A percentile compares a stretch with the other conserved stretches of the same genome.
These are phyloP conservation scores for Cochlearia excelsa DNA, from an alignment of 345 rosid genomes.

Conservation along the genomic window DNA sequence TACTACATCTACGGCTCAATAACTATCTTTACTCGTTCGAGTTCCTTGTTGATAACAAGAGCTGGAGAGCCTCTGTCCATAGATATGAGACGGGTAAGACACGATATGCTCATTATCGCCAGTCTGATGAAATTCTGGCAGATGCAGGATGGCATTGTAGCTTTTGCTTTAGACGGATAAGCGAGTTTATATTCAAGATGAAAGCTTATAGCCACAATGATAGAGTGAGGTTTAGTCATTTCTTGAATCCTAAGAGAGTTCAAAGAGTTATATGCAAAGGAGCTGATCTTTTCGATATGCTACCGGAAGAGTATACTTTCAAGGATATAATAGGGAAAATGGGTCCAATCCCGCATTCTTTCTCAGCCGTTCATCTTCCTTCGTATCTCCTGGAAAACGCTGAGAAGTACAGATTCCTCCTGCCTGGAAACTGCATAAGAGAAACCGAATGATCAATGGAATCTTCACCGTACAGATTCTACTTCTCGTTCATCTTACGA, in stretches of 20 bases:
- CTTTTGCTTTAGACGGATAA: constrained; percentile 52
- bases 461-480: constrained; percentile 22
- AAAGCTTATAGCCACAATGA: constrained; percentile 62
- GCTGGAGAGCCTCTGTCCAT: constrained; percentile 82
- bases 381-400: constrained; percentile 51
- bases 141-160: constrained; percentile 39
- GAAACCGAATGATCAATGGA: constrained; percentile 14
- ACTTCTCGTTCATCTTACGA: constrained; percentile 14
- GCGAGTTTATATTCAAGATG: constrained; percentile 62
- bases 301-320: constrained; percentile 64
- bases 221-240: constrained; percentile 57
- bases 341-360: constrained; percentile 65
- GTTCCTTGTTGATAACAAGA: constrained; percentile 56
- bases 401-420: constrained; percentile 45
- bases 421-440: constrained; percentile 56
- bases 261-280: constrained; percentile 59
- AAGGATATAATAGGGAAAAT: constrained; percentile 57
- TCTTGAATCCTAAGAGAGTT: constrained; percentile 50
- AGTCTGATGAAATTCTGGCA: constrained; percentile 48
- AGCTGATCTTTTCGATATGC: constrained; percentile 60
- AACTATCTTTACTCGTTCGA: constrained; percentile 73
- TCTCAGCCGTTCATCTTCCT: constrained; percentile 63
- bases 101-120: constrained; percentile 55
- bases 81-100: constrained; percentile 51
- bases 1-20: constrained; percentile 58